Base-by-base conservation (phyloP, 2,329 filamentous ascomycete species). In the Lithohypha guttulata region DNA sequence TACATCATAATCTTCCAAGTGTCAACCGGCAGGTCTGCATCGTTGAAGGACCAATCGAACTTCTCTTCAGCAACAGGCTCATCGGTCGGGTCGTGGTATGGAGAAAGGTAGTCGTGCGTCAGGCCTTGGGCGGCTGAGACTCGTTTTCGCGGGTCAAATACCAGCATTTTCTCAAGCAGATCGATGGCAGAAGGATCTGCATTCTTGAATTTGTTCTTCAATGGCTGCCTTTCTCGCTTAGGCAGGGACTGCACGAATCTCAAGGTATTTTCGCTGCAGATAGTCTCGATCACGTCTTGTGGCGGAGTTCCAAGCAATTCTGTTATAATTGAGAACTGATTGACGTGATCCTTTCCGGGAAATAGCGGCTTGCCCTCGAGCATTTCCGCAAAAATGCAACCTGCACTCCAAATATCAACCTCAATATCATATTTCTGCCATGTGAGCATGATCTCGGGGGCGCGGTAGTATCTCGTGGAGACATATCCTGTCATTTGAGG, bases 1-100 rank as follows among this genome's bases (percentile, higher is more conserved):
- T 96, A 96, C 91, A 98, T 98, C 91, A 96, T 98, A 59, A 98
- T 95, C 70, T 98, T 98, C 91, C 91, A 98, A n/a, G 87, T 94
- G 59, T 98, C 91, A 35, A 96, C 87, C 1, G 91, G 89, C 42
- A 98, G 69, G 58, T 98, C 91, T 33, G 89, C 91, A 54, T 98
- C 91, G 61, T 96, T 96, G 67, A 98, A 98, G 39, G 87, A 95
- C 91, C 91, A 98, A 60, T 98, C 91, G 55, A 98, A 98, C 67
- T 94, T 95, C 69, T 95, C 87, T 45, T 94, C 84, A 15, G 91
- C 84, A 11, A 86, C 79, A 1, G 91, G 91, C 69, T 98, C 91
- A 56, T 98, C 91, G 30, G 84, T 91, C 6, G 91, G 87, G 59
- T 98, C 91, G 64, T 98, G 91, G 68, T 98, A 98, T 6, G 89